Percentiles rank a stretch among this genome's conserved stretches.
Conservation (phyloP, 495 filamentous ascomycete species). For the Pyrenula massariospora region DNA sequence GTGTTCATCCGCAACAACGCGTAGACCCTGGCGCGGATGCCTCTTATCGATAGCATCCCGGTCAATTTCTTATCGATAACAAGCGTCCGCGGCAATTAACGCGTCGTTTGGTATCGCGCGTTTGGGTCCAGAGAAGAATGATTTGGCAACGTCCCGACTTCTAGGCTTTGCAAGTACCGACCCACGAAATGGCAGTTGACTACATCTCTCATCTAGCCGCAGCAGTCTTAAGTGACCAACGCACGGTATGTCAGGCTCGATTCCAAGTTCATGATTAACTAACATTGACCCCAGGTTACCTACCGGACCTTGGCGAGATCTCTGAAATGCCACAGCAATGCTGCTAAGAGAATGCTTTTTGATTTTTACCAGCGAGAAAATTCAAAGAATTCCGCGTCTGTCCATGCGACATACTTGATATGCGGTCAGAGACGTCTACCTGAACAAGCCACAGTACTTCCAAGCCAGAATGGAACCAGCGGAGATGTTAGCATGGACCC, state of each 20-base stretch:
- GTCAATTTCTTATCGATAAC: too few relatives aligned
- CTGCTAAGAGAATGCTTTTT: slow-evolving; percentile 82
- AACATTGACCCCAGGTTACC: slow-evolving; percentile 49
- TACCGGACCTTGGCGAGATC: slow-evolving; percentile 73
- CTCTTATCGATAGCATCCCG: too few relatives aligned
- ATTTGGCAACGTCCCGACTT: too few relatives aligned
- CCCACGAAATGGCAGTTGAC: slow-evolving; percentile 43
- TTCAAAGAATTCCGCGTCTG: slow-evolving; percentile 53
- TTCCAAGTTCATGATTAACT: slow-evolving; percentile 1
- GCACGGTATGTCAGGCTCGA: slow-evolving; percentile 43
- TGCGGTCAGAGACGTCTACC: slow-evolving; percentile 42
- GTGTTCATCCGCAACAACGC: too few relatives aligned
- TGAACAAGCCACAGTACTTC: neutral
- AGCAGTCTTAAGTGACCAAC: slow-evolving; percentile 64
- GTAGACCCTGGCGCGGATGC: too few relatives aligned
- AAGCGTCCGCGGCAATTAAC: too few relatives aligned
- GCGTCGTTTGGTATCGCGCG: too few relatives aligned
- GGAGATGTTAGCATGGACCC: slow-evolving; percentile 57
- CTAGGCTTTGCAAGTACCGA: too few relatives aligned
- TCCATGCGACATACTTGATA: slow-evolving; percentile 83
- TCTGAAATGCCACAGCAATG: slow-evolving; percentile 68
- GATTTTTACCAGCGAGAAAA: slow-evolving; percentile 79
- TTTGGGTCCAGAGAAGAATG: too few relatives aligned
- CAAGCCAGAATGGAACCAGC: slow-evolving; percentile 15
- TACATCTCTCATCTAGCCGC: slow-evolving; percentile 63